phyloP scores from a whole-genome alignment of 2,329 filamentous ascomycete species.

The Stemphylium lycopersici region DNA sequence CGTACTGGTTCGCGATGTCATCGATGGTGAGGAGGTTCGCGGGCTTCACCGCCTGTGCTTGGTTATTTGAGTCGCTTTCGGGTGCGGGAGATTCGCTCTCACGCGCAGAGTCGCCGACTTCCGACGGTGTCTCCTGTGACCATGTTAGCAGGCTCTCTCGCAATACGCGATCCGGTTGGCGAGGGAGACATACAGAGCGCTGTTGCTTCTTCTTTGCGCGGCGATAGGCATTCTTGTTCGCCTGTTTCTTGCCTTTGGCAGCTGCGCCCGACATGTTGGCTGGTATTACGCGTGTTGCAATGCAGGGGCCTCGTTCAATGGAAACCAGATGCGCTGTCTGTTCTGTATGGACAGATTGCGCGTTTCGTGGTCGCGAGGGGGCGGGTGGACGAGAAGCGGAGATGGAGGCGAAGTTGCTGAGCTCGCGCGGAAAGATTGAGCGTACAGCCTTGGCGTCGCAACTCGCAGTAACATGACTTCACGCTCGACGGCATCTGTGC shows the following conservation, averaged over 20 bases:
- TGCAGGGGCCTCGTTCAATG: not conserved
- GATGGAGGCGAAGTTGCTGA: constrained; percentile 11
- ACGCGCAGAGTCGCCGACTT: constrained; percentile 41
- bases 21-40: constrained; percentile 45
- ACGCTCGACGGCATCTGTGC: not conserved
- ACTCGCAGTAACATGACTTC: not conserved
- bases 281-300: constrained; percentile 18
- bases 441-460: constrained; percentile 9
- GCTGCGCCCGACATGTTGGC: constrained; percentile 38
- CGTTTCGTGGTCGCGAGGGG: constrained; percentile 1
- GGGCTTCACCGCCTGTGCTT: constrained; percentile 53
- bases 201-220: constrained; percentile 96
- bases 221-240: constrained; percentile 92
- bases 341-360: not conserved
- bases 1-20: constrained; percentile 56
- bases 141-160: constrained; percentile 23
- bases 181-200: constrained; percentile 58
- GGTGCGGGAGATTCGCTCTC: constrained; percentile 48
- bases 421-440: constrained; percentile 17
- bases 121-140: constrained; percentile 44
- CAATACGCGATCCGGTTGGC: not conserved
- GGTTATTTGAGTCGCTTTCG: constrained; percentile 43
- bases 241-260: constrained; percentile 61
- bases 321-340: not conserved
- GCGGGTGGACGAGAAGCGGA: constrained; percentile 3